Evolutionary conservation across 2,329 filamentous ascomycete genomes (phyloP), one percentile per base, ranked within the genome.

Genomic region (Colletotrichum theobromicola): DNA sequence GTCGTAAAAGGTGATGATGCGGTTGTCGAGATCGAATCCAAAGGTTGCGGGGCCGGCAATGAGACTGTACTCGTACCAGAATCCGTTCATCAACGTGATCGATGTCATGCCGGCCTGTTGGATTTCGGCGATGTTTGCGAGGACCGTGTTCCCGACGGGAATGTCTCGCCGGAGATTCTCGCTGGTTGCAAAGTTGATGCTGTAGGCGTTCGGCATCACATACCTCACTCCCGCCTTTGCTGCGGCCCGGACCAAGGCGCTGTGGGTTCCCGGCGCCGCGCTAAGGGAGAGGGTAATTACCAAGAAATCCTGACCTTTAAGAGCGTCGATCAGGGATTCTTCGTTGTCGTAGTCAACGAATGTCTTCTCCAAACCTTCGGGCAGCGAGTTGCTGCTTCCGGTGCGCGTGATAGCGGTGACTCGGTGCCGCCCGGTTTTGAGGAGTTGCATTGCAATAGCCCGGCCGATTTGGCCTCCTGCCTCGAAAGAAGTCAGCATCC

Each of bases 61-160:
- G 3, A 90, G 79, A 76, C 85, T 88, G 75, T 84, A 89, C 65
- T 90, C 87, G 79, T 89, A 90, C 89, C 89, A 90, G 76, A 89
- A 89, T 0, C 86, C 84, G 77, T 83, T 87, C 42, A 78, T 79
- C 15, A 88, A 76, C 0, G 65, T 34, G 82, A 89, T 60, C 78
- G 50, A 71, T 7, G 18, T 50, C 42, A 72, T 12, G n/a, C 64
- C 58, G 4, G 24, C 28, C 42, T 50, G 35, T 13, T 58, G 37
- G 2, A 63, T 66, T 21, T 72, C 64, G 30, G 62, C 32, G 30
- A 70, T 72, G 9, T 81, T 76, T 10, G 85, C 85, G 0, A 85
- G 79, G 5, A 67, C 28, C 2, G 5, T 12, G 1, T 74, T 71
- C 72, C 86, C 80, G 53, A 89, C 83, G 32, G 85, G 80, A 16